A percentile compares a stretch with the other conserved stretches of the same genome.
phyloP scores from a whole-genome alignment of 2,329 filamentous ascomycete species.

The Trichoderma sp. region DNA sequence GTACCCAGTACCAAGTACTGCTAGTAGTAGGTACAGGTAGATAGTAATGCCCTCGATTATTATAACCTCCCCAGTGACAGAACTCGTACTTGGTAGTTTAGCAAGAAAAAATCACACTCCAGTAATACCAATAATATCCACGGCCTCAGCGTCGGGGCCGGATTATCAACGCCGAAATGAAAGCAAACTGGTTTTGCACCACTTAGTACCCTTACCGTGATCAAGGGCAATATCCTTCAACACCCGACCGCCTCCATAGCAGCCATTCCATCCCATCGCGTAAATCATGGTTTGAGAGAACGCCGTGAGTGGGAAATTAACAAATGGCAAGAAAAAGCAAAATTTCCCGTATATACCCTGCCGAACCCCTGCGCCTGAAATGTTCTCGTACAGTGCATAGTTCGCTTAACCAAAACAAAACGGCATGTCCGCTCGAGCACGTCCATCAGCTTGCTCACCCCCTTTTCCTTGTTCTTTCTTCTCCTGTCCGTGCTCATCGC shows the following conservation, averaged over 20 bases:
- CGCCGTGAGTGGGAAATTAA: neutral
- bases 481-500: slow-evolving; percentile 39
- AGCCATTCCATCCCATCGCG: neutral
- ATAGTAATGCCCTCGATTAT: neutral
- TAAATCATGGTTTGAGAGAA: neutral
- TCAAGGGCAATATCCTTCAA: neutral
- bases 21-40: no score
- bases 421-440: neutral
- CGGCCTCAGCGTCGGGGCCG: neutral
- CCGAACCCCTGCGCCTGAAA: neutral
- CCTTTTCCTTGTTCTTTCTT: neutral
- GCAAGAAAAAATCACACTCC: neutral
- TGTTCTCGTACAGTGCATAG: neutral
- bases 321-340: neutral
- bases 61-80: neutral
- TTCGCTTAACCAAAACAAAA: slow-evolving; percentile 9
- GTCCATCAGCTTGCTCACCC: neutral
- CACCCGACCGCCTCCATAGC: neutral
- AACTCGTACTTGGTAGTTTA: neutral
- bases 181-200: neutral
- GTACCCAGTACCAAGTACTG: no score
- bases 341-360: slow-evolving; percentile 13
- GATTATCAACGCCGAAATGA: slow-evolving; percentile 3
- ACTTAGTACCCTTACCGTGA: neutral
- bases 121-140: no score